These are phyloP conservation scores for Ceratocystis eucalypticola DNA, from an alignment of 2,329 filamentous ascomycete genomes.

Conservation along the genomic window DNA sequence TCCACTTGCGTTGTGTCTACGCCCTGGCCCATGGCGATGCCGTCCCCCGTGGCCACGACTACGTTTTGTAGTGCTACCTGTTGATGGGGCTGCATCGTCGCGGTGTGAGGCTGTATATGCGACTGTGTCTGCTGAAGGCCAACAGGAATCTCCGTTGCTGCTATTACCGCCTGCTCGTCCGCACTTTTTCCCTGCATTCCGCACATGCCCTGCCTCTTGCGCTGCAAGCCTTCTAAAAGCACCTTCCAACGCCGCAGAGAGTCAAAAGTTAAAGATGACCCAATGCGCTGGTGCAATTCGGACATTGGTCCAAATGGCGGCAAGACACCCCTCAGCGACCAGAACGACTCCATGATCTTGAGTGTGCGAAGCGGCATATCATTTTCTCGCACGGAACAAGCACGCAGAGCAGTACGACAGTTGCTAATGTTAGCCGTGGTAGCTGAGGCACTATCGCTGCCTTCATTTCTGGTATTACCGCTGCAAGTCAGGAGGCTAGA, in stretches of 20 bases:
- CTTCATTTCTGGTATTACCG: slow-evolving; percentile 26
- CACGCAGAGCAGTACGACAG: slow-evolving; percentile 25
- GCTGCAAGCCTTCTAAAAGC: slow-evolving; percentile 29
- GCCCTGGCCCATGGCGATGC: neutral
- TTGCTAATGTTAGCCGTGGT: slow-evolving; percentile 25
- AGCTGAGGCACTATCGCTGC: slow-evolving; percentile 22
- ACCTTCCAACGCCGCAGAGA: slow-evolving; percentile 36
- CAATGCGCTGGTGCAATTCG: slow-evolving; percentile 33
- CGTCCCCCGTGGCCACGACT: neutral
- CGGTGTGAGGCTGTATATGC: neutral
- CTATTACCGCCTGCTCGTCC: neutral
- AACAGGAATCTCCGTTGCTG: slow-evolving; percentile 9
- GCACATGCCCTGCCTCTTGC: slow-evolving; percentile 21
- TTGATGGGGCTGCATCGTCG: neutral
- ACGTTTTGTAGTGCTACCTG: neutral
- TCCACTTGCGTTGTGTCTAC: neutral
- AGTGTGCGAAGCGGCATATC: slow-evolving; percentile 36
- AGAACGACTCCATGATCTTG: slow-evolving; percentile 38
- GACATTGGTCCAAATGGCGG: slow-evolving; percentile 31
- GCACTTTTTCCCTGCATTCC: neutral
- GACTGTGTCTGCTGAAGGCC: neutral
- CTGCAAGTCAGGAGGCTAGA: slow-evolving; percentile 26
- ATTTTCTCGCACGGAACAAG: slow-evolving; percentile 35
- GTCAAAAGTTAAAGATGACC: slow-evolving; percentile 37
- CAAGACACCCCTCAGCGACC: slow-evolving; percentile 30